phyloP scores from a whole-genome alignment of 768 basidiomycete genomes.

The button mushroom (Agaricus bisporus) region DNA sequence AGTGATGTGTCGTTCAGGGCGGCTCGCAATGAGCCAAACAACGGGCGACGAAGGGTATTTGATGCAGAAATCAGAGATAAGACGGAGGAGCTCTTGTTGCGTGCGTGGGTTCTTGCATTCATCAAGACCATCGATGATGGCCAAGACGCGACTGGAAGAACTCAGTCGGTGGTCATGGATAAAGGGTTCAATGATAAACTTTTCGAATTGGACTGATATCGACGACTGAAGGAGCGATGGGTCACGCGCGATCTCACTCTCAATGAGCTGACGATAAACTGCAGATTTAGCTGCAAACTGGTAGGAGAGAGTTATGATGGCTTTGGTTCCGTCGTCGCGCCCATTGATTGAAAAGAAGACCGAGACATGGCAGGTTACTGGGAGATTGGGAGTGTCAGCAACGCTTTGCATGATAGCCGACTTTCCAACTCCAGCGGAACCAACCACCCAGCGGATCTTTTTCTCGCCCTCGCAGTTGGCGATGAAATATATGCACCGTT shows the following conservation, averaged over 20 bases:
- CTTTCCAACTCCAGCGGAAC: no score
- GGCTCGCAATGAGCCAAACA: slow-evolving; percentile 19
- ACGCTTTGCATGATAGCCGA: no score
- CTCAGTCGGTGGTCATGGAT: no score
- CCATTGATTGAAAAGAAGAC: not conserved
- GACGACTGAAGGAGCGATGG: slow-evolving; percentile 11
- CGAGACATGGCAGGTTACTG: not conserved
- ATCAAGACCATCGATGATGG: slow-evolving; percentile 21
- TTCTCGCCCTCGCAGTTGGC: no score
- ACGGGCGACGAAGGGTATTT: slow-evolving; percentile 8
- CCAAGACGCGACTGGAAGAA: not conserved
- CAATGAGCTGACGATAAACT: not conserved
- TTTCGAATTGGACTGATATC: slow-evolving; percentile 9
- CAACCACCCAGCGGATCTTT: no score
- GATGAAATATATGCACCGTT: no score
- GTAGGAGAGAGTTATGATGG: slow-evolving; percentile 13
- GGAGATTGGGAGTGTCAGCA: not conserved
- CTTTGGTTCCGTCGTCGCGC: not conserved
- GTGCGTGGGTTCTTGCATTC: slow-evolving; percentile 14
- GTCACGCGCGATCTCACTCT: not conserved
- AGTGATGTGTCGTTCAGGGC: slow-evolving; percentile 20
- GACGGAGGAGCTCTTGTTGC: slow-evolving; percentile 12
- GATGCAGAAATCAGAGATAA: slow-evolving; percentile 4
- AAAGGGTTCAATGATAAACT: slow-evolving; percentile 12
- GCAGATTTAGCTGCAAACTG: slow-evolving; percentile 14